These are phyloP conservation scores for Madurella mycetomatis DNA, from an alignment of 2,329 filamentous ascomycete species.

Conservation along the genomic window DNA sequence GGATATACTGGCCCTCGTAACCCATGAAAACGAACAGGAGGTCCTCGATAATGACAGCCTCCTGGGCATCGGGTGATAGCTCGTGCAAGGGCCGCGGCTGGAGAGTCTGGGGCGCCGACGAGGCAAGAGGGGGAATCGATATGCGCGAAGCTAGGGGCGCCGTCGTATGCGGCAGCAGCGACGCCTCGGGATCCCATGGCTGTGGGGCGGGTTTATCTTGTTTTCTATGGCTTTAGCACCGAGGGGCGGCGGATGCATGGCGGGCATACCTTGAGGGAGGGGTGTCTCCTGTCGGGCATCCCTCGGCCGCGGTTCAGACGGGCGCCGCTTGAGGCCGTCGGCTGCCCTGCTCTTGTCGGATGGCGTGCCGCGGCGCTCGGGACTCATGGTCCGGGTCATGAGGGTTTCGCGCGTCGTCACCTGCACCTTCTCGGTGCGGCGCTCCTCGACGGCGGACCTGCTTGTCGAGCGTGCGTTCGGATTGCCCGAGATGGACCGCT, in stretches of 20 bases:
- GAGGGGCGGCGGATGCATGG: not conserved
- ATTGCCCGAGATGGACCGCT: constrained; percentile 55
- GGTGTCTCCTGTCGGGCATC: constrained; percentile 44
- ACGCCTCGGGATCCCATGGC: constrained; percentile 76
- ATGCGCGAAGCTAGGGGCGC: constrained; percentile 65
- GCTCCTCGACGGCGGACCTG: constrained; percentile 44
- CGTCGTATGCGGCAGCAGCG: constrained; percentile 61
- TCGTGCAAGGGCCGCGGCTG: constrained; percentile 65
- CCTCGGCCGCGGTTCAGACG: constrained; percentile 41
- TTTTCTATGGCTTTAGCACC: constrained; percentile 22
- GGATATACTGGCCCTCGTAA: constrained; percentile 95
- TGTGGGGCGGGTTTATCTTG: constrained; percentile 31
- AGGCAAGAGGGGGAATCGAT: constrained; percentile 63
- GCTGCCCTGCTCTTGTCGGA: constrained; percentile 32
- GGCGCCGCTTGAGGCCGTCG: constrained; percentile 39
- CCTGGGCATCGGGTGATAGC: constrained; percentile 75
- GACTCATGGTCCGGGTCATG: constrained; percentile 55
- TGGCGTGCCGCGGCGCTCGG: constrained; percentile 42
- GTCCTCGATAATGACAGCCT: constrained; percentile 83
- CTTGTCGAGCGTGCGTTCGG: constrained; percentile 42
- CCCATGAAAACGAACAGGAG: constrained; percentile 96
- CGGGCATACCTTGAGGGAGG: constrained; percentile 42
- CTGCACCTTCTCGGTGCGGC: constrained; percentile 51
- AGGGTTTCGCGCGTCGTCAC: constrained; percentile 61
- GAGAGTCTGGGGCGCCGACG: constrained; percentile 63